Base-by-base conservation (phyloP, 192 early-diverging fungal genomes). In the Coemansia sp. region DNA sequence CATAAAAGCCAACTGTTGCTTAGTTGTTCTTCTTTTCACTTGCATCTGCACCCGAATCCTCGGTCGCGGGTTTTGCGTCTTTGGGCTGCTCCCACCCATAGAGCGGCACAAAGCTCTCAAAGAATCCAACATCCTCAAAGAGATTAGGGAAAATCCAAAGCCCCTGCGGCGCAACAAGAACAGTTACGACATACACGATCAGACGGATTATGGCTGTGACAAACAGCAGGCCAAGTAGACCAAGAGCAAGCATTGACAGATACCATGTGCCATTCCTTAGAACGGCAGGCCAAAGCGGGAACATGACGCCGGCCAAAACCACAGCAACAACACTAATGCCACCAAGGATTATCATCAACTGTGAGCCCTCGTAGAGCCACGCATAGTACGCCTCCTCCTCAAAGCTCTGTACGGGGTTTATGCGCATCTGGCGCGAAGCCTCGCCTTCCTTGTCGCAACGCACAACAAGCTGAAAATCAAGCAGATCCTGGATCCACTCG, bases 101-200 rank as follows among this genome's bases (percentile, higher is more conserved):
- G 20, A 93, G 71, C 16, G 97, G 97, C 64, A 91, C 88, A 70
- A 99, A 99, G 64, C 90, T 92, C 65, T 99, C 97, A 51, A 97
- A 82, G 65, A 98, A 86, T 19, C 95, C 95, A 53, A 93, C 90
- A 74, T 99, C 97, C 44, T 90, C 97, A 86, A 99, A 99, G 70
- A 99, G 77, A 63, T 98, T 96, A 51, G 97, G 97, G 85, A 96
- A 99, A 13, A 99, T 79, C 97, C 95, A 98, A 65, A 97, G 87
- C 20, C 95, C 94, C 62, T 89, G 89, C 46, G 93, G 90, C 17
- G 88, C 84, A 17, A 86, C 77, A 5, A 87, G 74, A 63, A 91
- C 84, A 48, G 93, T 87, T 6, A 91, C 85, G 55, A 95, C 66
- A 74, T 91, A 99, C 22, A 98, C 71, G 56, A 96, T 87, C 54